A percentile compares a stretch with the other conserved stretches of the same genome.
Evolutionary conservation across 495 filamentous ascomycete genomes (phyloP).

Genomic region (Penicillium mononematosum): DNA sequence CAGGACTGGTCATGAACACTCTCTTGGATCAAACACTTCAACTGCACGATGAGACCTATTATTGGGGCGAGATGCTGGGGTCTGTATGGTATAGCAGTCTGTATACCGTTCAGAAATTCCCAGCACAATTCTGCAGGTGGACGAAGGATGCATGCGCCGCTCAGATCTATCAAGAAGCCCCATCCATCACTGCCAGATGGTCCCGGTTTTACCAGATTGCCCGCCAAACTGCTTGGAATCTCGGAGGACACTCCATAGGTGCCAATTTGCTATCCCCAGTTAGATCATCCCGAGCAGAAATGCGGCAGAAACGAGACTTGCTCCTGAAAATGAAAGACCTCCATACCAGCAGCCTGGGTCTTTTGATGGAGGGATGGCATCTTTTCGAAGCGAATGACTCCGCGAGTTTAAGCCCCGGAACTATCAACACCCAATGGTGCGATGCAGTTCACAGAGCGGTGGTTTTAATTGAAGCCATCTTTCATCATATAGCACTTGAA

Average conservation of each 20-base stretch:
- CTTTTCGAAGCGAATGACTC: conserved; percentile 54
- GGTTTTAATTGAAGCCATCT: conserved; percentile 75
- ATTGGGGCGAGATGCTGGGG: conserved; percentile 83
- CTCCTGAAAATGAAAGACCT: conserved; percentile 68
- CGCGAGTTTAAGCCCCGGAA: conserved; percentile 28
- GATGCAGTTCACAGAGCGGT: conserved; percentile 68
- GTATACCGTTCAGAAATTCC: conserved; percentile 81
- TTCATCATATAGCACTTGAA: conserved; percentile 47
- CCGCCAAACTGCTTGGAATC: conserved; percentile 62
- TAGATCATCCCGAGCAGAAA: conserved; percentile 65
- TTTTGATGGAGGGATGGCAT: conserved; percentile 80
- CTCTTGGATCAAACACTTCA: conserved; percentile 79
- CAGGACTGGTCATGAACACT: conserved; percentile 70
- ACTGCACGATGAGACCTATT: conserved; percentile 79
- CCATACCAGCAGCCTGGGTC: conserved; percentile 81
- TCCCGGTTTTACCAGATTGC: conserved; percentile 78
- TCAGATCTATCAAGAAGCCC: conserved; percentile 39
- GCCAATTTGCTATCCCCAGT: conserved; percentile 66
- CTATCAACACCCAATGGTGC: conserved; percentile 62
- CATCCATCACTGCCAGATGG: conserved; percentile 49
- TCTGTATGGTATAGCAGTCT: conserved; percentile 69
- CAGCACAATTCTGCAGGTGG: conserved; percentile 67
- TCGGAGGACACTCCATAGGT: conserved; percentile 56
- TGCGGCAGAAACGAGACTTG: conserved; percentile 62
- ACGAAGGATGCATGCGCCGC: conserved; percentile 60